These are phyloP conservation scores for Suillus decipiens DNA, from an alignment of 768 basidiomycete species.

Conservation along the genomic window DNA sequence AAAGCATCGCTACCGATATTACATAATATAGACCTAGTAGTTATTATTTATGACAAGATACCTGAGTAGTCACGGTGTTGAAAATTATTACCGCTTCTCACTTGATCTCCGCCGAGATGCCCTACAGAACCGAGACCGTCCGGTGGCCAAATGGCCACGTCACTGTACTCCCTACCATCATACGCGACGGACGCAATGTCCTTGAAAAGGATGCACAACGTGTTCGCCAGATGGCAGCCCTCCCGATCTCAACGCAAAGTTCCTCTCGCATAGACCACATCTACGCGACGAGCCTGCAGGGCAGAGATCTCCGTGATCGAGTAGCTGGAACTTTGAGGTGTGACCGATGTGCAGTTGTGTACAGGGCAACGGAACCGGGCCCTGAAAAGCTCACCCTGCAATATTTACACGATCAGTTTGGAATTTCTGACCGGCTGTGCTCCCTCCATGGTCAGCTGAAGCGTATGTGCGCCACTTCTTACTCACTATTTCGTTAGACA, in stretches of 20 bases:
- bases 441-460: background rate
- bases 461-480: too few species aligned
- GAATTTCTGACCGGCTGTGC: background rate
- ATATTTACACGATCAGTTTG: background rate
- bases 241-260: background rate
- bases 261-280: background rate
- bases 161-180: background rate
- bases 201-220: background rate
- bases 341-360: background rate
- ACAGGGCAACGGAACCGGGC: too few species aligned
- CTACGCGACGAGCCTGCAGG: background rate
- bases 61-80: too few species aligned
- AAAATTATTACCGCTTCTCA: too few species aligned
- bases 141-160: background rate
- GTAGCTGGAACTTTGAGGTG: background rate
- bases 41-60: too few species aligned
- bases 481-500: too few species aligned
- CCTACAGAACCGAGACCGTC: background rate
- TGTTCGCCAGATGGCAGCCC: background rate
- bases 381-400: too few species aligned
- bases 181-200: background rate
- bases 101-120: background rate
- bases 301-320: background rate
- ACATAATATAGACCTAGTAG: too few species aligned
- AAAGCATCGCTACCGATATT: too few species aligned